Evolutionary conservation across 2,329 filamentous ascomycete genomes (phyloP).

Genomic region (Ceratocystis harringtonii): DNA sequence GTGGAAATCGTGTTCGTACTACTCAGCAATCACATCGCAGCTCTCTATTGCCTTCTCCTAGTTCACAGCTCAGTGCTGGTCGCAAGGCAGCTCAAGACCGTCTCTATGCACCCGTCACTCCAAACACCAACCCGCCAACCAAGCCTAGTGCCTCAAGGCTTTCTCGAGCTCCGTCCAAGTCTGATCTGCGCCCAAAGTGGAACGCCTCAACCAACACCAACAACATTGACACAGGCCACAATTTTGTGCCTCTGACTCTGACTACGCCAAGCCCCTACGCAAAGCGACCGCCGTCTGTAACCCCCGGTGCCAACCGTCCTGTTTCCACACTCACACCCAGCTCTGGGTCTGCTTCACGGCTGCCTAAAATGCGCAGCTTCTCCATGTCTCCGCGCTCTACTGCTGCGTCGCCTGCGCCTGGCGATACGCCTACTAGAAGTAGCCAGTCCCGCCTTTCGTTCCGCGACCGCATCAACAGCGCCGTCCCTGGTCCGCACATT

Average conservation of each 20-base stretch:
- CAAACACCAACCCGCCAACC: not conserved
- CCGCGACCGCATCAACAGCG: slow-evolving; percentile 35
- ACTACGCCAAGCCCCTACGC: slow-evolving; percentile 45
- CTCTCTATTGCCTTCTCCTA: slow-evolving; percentile 34
- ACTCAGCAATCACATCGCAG: slow-evolving; percentile 33
- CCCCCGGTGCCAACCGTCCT: slow-evolving; percentile 27
- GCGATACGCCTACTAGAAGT: slow-evolving; percentile 32
- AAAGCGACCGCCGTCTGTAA: slow-evolving; percentile 29
- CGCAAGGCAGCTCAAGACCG: slow-evolving; percentile 31
- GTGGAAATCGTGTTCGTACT: slow-evolving; percentile 31
- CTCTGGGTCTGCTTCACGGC: slow-evolving; percentile 27
- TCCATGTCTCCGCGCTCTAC: slow-evolving; percentile 27
- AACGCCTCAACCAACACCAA: slow-evolving; percentile 50
- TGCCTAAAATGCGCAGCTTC: slow-evolving; percentile 36
- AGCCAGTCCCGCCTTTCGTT: slow-evolving; percentile 35
- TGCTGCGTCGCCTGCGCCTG: slow-evolving; percentile 33
- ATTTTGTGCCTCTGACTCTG: slow-evolving; percentile 47
- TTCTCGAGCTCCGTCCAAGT: slow-evolving; percentile 32
- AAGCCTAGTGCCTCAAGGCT: slow-evolving; percentile 19
- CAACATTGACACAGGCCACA: slow-evolving; percentile 51
- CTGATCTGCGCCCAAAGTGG: slow-evolving; percentile 54
- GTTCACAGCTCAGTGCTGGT: slow-evolving; percentile 24
- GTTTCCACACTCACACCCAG: slow-evolving; percentile 29
- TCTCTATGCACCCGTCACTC: slow-evolving; percentile 30
- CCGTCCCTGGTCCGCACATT: slow-evolving; percentile 33